Percentiles rank a stretch among this genome's conserved stretches.
phyloP scores from a whole-genome alignment of 106 monocot genomes.

The Narthecium ossifragum region DNA sequence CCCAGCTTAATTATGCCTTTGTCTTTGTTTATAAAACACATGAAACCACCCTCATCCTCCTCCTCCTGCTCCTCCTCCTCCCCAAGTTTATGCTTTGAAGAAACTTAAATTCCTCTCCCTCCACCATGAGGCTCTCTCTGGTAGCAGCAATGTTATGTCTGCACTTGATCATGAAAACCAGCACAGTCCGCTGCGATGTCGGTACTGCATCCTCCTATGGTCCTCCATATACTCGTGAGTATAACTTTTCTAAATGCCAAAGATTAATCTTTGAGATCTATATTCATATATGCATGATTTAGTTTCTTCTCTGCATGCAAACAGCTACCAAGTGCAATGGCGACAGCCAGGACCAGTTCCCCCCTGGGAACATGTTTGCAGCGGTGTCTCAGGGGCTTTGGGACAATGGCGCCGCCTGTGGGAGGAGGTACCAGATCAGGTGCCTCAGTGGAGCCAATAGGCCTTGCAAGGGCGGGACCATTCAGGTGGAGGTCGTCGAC shows the following conservation, averaged over 20 bases:
- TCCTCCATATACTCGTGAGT: conserved; percentile 8
- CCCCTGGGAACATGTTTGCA: not conserved
- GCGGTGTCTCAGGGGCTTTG: not conserved
- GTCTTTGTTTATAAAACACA: no score
- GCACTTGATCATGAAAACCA: no score
- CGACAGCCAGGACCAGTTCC: not conserved
- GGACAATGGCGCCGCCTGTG: conserved; percentile 5
- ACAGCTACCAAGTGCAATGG: not conserved
- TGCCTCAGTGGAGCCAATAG: conserved; percentile 9
- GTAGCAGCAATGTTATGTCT: no score
- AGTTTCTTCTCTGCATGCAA: not conserved
- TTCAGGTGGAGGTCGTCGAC: conserved; percentile 26
- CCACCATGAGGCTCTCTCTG: no score
- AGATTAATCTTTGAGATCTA: no score
- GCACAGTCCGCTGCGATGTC: no score
- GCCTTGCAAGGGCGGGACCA: conserved; percentile 11
- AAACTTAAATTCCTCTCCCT: no score
- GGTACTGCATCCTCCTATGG: conserved; percentile 10
- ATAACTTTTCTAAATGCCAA: not conserved
- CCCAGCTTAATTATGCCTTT: no score
- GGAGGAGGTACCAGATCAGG: not conserved
- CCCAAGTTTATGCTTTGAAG: no score
- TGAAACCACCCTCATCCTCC: no score
- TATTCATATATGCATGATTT: not conserved
- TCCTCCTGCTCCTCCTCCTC: no score